A percentile compares a stretch with the other conserved stretches of the same genome.
These are phyloP conservation scores for Fusarium compactum DNA, from an alignment of 2,329 filamentous ascomycete species.

Conservation along the genomic window DNA sequence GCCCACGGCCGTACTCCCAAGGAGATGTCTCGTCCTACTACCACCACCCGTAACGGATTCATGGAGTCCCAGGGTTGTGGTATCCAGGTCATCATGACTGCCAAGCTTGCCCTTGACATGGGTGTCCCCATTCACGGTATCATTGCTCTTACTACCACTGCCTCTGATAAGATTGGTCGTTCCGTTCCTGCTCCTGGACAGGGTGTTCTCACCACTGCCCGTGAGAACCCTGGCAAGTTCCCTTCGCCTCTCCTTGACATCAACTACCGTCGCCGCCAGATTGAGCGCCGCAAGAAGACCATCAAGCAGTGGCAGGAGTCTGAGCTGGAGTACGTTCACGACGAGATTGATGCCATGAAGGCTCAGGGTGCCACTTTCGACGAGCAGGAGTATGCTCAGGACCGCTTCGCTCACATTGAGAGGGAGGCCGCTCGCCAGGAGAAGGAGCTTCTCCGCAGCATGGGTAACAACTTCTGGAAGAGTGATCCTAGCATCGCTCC, in stretches of 20 bases:
- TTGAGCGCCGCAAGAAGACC: slow-evolving; percentile 92
- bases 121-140: slow-evolving; percentile 98
- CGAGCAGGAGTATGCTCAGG: slow-evolving; percentile 85
- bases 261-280: slow-evolving; percentile 95
- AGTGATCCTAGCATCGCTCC: slow-evolving; percentile 93
- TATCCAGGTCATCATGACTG: slow-evolving; percentile 99
- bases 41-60: slow-evolving; percentile 96
- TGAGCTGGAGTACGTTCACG: slow-evolving; percentile 91
- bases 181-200: slow-evolving; percentile 97
- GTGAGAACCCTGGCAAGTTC: slow-evolving; percentile 91
- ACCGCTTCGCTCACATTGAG: slow-evolving; percentile 88
- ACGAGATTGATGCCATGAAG: slow-evolving; percentile 93
- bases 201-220: slow-evolving; percentile 95
- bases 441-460: slow-evolving; percentile 90
- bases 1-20: slow-evolving; percentile 92
- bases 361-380: slow-evolving; percentile 79
- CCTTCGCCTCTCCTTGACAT: slow-evolving; percentile 96
- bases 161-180: slow-evolving; percentile 98
- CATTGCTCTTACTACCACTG: slow-evolving; percentile 91
- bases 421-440: slow-evolving; percentile 87
- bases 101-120: slow-evolving; percentile 96
- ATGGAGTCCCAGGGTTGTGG: slow-evolving; percentile 99
- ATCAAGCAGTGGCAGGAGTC: slow-evolving; percentile 98
- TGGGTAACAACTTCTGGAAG: slow-evolving; percentile 99
- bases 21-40: slow-evolving; percentile 98